These are phyloP conservation scores for Pilaira anomala DNA, from an alignment of 192 early-diverging fungal species.

Conservation along the genomic window DNA sequence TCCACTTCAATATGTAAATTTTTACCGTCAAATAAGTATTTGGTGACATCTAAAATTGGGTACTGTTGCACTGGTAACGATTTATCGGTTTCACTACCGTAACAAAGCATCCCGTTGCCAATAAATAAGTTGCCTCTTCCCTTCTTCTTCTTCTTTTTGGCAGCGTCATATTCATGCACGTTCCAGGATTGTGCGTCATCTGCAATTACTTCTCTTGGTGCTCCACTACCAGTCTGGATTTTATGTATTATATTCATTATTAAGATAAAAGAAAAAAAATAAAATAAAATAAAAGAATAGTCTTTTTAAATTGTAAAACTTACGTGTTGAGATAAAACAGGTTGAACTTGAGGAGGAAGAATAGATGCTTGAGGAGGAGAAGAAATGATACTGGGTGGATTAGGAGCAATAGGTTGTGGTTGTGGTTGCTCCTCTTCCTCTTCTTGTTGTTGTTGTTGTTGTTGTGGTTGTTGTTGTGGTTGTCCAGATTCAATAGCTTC, in stretches of 20 bases:
- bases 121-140: constrained; percentile 63
- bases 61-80: constrained; percentile 56
- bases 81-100: constrained; percentile 62
- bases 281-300: background rate
- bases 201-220: background rate
- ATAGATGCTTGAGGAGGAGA: background rate
- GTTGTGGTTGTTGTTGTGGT: too few species aligned
- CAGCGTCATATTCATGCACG: constrained; percentile 54
- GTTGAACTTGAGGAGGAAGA: background rate
- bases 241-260: background rate
- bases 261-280: constrained; percentile 1
- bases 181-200: constrained; percentile 50
- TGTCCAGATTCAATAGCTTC: constrained; percentile 31
- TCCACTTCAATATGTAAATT: constrained; percentile 61
- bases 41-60: constrained; percentile 56
- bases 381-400: background rate
- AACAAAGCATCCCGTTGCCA: constrained; percentile 58
- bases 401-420: too few species aligned
- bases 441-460: too few species aligned
- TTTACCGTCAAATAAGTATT: constrained; percentile 62
- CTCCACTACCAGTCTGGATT: background rate
- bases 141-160: constrained; percentile 74
- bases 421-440: too few species aligned
- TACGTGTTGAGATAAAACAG: constrained; percentile 2
- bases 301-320: too few species aligned